Evolutionary conservation across 352 stramenopile species (phyloP), one percentile per base, ranked within the genome.

Genomic region (Blastocystis sp.): DNA sequence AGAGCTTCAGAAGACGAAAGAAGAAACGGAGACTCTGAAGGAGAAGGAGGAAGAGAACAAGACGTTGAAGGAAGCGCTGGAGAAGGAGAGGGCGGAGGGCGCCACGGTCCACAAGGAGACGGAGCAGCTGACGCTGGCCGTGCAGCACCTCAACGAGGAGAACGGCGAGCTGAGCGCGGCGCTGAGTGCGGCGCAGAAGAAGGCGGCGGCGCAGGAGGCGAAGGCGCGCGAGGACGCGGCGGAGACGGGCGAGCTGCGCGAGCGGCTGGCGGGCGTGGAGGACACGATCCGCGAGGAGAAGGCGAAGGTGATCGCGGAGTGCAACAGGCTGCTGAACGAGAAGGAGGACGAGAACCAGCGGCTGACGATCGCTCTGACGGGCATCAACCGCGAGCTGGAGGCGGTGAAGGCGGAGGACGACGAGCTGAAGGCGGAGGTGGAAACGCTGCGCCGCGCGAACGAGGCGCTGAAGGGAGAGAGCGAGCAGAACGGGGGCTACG

Each of bases 341-440:
- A 81, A 81, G 19, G 71, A 81, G 71, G 57, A 81, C 43, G 71
- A 81, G 24, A 81, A 81, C 38, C 71, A 81, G 24, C 48, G 54
- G 7, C 43, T 81, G 21, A 66, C 71, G 3, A 81, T 81, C 28
- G 71, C 10, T 21, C 60, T 81, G 24, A 59, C 71, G 21, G 42
- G 10, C 14, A 64, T 81, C 14, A 63, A 81, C 43, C 71, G 71
- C 21, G 71, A 81, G 19, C 24, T 81, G 28, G 71, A 81, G 40
- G 71, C 71, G 4, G 52, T 38, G 1, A 11, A 54, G 14, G 71
- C 43, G 28, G 71, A 81, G 48, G 66, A 81, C 43, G 71, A 81
- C 34, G 71, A 81, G 17, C 71, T 81, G 3, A 17, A 40, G 17
- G 40, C 48, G 3, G 48, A 81, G 59, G 24, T 40, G 9, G 48